These are phyloP conservation scores for Zygotorulaspora mrakii DNA, from an alignment of 1,139 yeast species.

Conservation along the genomic window DNA sequence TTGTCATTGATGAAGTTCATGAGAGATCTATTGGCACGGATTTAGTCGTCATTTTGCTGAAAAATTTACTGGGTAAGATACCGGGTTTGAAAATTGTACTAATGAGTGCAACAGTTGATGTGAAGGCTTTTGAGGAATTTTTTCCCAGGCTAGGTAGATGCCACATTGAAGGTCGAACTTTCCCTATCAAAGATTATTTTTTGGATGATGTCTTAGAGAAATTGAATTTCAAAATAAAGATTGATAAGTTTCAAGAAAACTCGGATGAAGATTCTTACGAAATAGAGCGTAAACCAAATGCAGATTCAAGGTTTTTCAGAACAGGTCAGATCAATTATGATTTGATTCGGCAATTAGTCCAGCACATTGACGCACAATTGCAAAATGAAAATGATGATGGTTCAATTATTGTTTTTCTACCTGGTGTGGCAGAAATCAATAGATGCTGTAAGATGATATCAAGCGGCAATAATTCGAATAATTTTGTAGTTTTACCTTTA, in stretches of 20 bases:
- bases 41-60: constrained; percentile 71
- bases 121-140: constrained; percentile 60
- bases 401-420: constrained; percentile 77
- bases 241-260: constrained; percentile 21
- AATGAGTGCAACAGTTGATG: constrained; percentile 94
- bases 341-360: constrained; percentile 56
- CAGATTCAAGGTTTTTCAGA: constrained; percentile 61
- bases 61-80: constrained; percentile 47
- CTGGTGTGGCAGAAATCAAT: constrained; percentile 87
- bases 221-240: constrained; percentile 50
- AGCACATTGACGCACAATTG: constrained; percentile 49
- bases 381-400: constrained; percentile 48
- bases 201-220: constrained; percentile 59
- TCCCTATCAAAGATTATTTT: constrained; percentile 76
- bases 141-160: constrained; percentile 49
- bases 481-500: constrained; percentile 56
- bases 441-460: constrained; percentile 45
- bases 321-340: constrained; percentile 71
- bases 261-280: constrained; percentile 17
- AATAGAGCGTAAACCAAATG: constrained; percentile 47
- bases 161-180: constrained; percentile 90
- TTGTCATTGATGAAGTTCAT: constrained; percentile 92
- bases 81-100: constrained; percentile 62
- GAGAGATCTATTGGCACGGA: constrained; percentile 93
- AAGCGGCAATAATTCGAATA: constrained; percentile 20